phyloP scores from a whole-genome alignment of 1,284 basidiomycete genomes.

The Ustilago nuda region DNA sequence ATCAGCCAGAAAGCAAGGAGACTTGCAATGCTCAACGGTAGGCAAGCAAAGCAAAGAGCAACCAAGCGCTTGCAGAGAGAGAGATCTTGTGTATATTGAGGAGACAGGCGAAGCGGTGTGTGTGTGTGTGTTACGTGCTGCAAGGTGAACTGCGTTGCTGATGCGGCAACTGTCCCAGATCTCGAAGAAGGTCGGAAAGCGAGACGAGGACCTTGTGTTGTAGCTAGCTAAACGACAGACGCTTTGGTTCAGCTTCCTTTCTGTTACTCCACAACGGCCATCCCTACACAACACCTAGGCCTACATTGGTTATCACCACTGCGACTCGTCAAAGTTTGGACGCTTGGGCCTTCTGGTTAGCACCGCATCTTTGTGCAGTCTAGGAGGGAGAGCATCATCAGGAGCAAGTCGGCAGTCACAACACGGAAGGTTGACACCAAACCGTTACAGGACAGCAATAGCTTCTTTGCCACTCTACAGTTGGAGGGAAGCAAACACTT shows the following conservation, averaged over 20 bases:
- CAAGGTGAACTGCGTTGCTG: constrained; percentile 32
- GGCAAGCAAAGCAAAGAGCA: constrained; percentile 2
- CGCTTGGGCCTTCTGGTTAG: not conserved
- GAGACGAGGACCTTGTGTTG: not conserved
- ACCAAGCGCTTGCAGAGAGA: constrained; percentile 4
- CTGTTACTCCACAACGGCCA: not conserved
- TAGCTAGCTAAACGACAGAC: not conserved
- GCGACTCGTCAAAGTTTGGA: not conserved
- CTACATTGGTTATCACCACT: constrained; percentile 19
- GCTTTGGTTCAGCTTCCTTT: constrained; percentile 6
- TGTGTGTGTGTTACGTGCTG: constrained; percentile 14
- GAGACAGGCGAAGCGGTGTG: no score
- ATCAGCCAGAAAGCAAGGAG: constrained; percentile 13
- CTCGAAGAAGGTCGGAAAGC: constrained; percentile 26
- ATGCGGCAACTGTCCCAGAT: constrained; percentile 31
- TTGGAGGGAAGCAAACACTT: no score
- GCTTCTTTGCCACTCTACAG: not conserved
- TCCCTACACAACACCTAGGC: constrained; percentile 10
- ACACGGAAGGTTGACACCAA: no score
- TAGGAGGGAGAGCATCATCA: not conserved
- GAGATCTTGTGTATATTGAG: not conserved
- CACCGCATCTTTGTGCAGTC: not conserved
- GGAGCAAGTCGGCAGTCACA: not conserved
- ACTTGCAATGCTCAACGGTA: not conserved
- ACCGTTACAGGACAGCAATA: not conserved